Conservation (phyloP, 2,329 filamentous ascomycete genomes). For the Pseudogymnoascus sp. region DNA sequence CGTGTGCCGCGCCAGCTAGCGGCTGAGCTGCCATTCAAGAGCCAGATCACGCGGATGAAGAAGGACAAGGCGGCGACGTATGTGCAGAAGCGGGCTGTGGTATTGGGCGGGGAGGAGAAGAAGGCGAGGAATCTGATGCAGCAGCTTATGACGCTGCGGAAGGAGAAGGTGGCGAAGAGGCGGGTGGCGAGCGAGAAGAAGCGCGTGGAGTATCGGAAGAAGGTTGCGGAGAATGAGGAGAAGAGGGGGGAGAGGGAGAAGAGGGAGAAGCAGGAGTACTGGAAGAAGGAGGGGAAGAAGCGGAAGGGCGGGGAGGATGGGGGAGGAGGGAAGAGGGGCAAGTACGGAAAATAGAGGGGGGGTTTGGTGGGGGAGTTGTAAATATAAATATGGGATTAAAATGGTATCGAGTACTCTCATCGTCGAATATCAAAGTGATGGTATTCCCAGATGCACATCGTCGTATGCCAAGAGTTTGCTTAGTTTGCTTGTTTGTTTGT, state of each 20-base stretch:
- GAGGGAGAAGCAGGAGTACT: constrained; percentile 86
- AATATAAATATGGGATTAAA: neutral
- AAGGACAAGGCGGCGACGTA: constrained; percentile 78
- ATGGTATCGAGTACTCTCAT: neutral
- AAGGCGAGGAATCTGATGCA: constrained; percentile 82
- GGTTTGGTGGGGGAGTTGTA: neutral
- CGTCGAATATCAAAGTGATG: neutral
- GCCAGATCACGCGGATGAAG: constrained; percentile 76
- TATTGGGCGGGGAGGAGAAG: constrained; percentile 78
- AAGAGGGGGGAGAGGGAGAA: constrained; percentile 83
- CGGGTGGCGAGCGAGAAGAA: constrained; percentile 81
- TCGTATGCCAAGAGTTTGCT: neutral
- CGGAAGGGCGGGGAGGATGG: constrained; percentile 48
- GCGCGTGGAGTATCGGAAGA: constrained; percentile 70
- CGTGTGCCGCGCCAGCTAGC: constrained; percentile 71
- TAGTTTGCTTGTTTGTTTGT: neutral
- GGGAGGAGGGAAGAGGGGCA: constrained; percentile 33
- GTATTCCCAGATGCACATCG: neutral
- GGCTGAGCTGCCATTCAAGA: constrained; percentile 82
- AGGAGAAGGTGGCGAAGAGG: constrained; percentile 82
- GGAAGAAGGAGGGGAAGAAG: constrained; percentile 83
- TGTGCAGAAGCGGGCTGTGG: constrained; percentile 90
- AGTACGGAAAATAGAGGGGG: constrained; percentile 11
- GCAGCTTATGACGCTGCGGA: constrained; percentile 82
- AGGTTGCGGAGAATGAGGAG: constrained; percentile 73